Evolutionary conservation across 2,329 filamentous ascomycete genomes (phyloP).

Genomic region (Ilyonectria mors-panacis): DNA sequence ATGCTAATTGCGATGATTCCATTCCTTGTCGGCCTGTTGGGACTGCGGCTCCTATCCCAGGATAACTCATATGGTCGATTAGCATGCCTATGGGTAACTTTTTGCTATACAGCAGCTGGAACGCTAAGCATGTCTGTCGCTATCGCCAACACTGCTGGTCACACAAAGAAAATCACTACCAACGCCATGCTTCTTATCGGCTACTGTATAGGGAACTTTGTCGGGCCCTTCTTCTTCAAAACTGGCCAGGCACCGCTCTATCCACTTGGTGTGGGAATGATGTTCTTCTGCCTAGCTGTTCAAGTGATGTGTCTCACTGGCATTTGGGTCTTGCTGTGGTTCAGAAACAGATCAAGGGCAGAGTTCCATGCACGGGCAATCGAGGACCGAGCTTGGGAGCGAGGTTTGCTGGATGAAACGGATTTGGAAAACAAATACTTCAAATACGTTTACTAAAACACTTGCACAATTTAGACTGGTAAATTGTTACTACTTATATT

Average conservation of each 20-base stretch:
- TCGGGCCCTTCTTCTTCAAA: constrained; percentile 58
- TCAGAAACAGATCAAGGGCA: constrained; percentile 20
- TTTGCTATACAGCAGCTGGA: constrained; percentile 45
- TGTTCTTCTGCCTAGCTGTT: constrained; percentile 35
- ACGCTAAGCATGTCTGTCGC: constrained; percentile 45
- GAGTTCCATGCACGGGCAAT: constrained; percentile 13
- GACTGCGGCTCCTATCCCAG: constrained; percentile 29
- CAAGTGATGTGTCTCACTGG: constrained; percentile 27
- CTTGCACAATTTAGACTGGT: not conserved
- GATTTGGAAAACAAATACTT: constrained; percentile 37
- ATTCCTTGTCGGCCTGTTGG: constrained; percentile 31
- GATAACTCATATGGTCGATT: constrained; percentile 39
- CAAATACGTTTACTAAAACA: constrained; percentile 32
- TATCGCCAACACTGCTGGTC: constrained; percentile 49
- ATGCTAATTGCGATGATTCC: constrained; percentile 29
- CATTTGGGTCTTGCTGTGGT: constrained; percentile 33
- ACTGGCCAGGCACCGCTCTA: constrained; percentile 37
- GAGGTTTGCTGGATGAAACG: constrained; percentile 32
- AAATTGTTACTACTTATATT: no score
- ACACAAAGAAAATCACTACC: constrained; percentile 58
- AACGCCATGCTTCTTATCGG: constrained; percentile 64
- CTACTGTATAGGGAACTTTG: constrained; percentile 57
- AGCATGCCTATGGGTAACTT: constrained; percentile 47
- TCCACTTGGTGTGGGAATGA: constrained; percentile 35
- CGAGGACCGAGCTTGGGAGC: constrained; percentile 25